phyloP scores from a whole-genome alignment of 768 basidiomycete species.

The Terana coerulea region DNA sequence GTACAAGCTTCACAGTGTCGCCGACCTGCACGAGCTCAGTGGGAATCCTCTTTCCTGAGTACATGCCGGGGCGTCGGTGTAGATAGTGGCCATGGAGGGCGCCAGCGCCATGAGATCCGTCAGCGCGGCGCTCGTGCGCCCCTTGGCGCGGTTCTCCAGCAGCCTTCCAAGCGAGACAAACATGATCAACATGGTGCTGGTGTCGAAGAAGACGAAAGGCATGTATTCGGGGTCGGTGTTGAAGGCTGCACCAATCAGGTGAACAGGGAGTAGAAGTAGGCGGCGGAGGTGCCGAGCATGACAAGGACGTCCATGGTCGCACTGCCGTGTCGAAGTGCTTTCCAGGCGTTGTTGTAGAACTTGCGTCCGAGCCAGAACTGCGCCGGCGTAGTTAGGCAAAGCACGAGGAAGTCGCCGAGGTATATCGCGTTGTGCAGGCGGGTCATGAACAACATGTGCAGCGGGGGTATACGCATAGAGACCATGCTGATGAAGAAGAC shows the following conservation, averaged over 20 bases:
- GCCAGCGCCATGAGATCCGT: constrained; percentile 95
- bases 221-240: constrained; percentile 63
- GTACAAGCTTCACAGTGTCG: constrained; percentile 89
- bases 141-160: constrained; percentile 95
- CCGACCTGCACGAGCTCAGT: constrained; percentile 95
- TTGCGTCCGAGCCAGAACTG: constrained; percentile 89
- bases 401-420: constrained; percentile 74
- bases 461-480: constrained; percentile 58
- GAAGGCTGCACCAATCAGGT: constrained; percentile 62
- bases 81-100: constrained; percentile 94
- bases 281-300: constrained; percentile 90
- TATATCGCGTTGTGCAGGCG: constrained; percentile 66
- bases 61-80: constrained; percentile 78
- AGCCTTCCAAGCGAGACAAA: constrained; percentile 95
- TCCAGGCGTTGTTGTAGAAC: constrained; percentile 89
- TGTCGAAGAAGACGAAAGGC: constrained; percentile 95
- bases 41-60: constrained; percentile 86
- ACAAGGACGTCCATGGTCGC: constrained; percentile 99
- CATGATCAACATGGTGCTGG: constrained; percentile 97
- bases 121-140: constrained; percentile 93
- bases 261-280: constrained; percentile 85
- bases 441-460: constrained; percentile 48
- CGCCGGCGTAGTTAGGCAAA: constrained; percentile 81
- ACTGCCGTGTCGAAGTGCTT: constrained; percentile 81
- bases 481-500: constrained; percentile 93